Percentiles rank a stretch among this genome's conserved stretches.
phyloP scores from a whole-genome alignment of 495 filamentous ascomycete genomes.

The Aspergillus wentii region DNA sequence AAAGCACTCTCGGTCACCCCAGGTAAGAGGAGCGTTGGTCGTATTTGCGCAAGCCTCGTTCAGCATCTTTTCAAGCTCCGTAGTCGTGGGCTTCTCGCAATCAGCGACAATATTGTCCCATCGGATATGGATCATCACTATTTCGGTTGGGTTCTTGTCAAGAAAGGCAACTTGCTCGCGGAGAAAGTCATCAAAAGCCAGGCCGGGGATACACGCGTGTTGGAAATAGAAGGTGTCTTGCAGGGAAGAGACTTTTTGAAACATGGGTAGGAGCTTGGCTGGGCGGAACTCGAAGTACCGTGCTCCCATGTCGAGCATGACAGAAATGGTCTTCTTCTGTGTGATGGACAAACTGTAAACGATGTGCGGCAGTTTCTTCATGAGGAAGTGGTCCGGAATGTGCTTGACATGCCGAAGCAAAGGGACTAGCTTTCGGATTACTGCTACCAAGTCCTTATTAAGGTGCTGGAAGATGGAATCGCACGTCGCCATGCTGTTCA shows the following conservation, averaged over 20 bases:
- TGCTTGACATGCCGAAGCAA: constrained; percentile 15
- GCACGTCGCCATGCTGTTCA: constrained; percentile 48
- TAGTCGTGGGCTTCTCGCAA: constrained; percentile 35
- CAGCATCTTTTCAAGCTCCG: constrained; percentile 37
- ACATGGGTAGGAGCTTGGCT: constrained; percentile 34
- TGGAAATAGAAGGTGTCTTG: constrained; percentile 48
- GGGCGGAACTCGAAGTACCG: constrained; percentile 55
- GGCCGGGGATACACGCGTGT: constrained; percentile 49
- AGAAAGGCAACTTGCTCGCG: constrained; percentile 40
- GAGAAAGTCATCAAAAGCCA: constrained; percentile 46
- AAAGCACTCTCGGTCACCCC: constrained; percentile 7
- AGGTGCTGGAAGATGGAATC: constrained; percentile 30
- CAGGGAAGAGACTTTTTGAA: constrained; percentile 19
- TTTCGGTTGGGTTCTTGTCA: constrained; percentile 36
- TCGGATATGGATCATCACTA: constrained; percentile 47
- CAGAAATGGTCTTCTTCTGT: constrained; percentile 44
- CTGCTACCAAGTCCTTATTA: constrained; percentile 31
- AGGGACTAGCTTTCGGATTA: constrained; percentile 23
- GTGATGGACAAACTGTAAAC: constrained; percentile 48
- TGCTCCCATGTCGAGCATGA: constrained; percentile 44
- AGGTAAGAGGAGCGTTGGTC: constrained; percentile 1
- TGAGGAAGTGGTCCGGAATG: constrained; percentile 28
- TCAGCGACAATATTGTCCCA: constrained; percentile 49
- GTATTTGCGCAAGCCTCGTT: constrained; percentile 22
- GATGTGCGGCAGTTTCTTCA: constrained; percentile 43